Percentiles rank a stretch among this genome's conserved stretches.
These are phyloP conservation scores for Colletotrichum karsti DNA, from an alignment of 2,329 filamentous ascomycete species.

Conservation along the genomic window DNA sequence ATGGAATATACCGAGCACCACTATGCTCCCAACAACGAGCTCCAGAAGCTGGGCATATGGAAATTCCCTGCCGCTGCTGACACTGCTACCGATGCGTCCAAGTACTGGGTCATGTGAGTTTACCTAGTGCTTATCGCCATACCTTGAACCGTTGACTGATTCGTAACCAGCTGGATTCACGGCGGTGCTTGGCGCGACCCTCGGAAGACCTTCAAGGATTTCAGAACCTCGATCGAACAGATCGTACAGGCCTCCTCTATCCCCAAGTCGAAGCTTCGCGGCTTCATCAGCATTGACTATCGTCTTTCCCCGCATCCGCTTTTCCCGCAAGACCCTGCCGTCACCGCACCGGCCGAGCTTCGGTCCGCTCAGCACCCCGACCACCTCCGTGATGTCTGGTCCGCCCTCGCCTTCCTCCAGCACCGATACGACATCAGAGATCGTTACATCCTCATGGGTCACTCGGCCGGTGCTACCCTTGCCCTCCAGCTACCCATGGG, in stretches of 20 bases:
- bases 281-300: slow-evolving; percentile 72
- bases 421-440: slow-evolving; percentile 53
- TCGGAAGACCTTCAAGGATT: slow-evolving; percentile 53
- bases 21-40: slow-evolving; percentile 46
- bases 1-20: slow-evolving; percentile 44
- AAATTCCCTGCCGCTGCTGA: slow-evolving; percentile 34
- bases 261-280: slow-evolving; percentile 54
- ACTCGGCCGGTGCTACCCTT: slow-evolving; percentile 71
- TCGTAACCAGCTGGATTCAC: slow-evolving; percentile 59
- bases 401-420: slow-evolving; percentile 58
- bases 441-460: slow-evolving; percentile 66
- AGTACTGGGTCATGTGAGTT: slow-evolving; percentile 48
- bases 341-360: slow-evolving; percentile 32
- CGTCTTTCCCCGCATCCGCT: slow-evolving; percentile 63
- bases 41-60: slow-evolving; percentile 59
- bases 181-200: slow-evolving; percentile 73
- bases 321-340: slow-evolving; percentile 43
- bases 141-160: not conserved
- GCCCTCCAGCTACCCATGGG: slow-evolving; percentile 67
- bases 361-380: slow-evolving; percentile 64
- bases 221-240: slow-evolving; percentile 52
- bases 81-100: slow-evolving; percentile 25
- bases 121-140: not conserved
- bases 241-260: slow-evolving; percentile 43
- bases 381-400: slow-evolving; percentile 66